Conservation (phyloP, 345 rosid species). For the Aquilaria yunnanensis region DNA sequence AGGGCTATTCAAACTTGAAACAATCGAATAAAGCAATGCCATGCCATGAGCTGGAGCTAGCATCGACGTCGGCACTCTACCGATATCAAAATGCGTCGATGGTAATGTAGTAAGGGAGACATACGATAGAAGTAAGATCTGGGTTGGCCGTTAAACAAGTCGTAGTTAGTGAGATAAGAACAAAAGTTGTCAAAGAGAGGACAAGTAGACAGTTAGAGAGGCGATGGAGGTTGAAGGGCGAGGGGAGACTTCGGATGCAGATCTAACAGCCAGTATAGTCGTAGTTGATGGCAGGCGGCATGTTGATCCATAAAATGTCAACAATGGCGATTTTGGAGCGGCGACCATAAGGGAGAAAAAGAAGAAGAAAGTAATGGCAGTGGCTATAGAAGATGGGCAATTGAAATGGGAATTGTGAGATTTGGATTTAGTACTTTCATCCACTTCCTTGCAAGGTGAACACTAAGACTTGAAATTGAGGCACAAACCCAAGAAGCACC, state of each 20-base stretch:
- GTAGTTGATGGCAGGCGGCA: background rate
- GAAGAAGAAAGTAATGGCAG: slow-evolving; percentile 9
- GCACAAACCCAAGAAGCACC: too few species aligned
- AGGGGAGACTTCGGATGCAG: slow-evolving; percentile 72
- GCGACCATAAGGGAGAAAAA: slow-evolving; percentile 16
- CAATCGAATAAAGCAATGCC: slow-evolving; percentile 60
- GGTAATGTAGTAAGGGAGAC: slow-evolving; percentile 50
- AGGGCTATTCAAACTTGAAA: slow-evolving; percentile 31
- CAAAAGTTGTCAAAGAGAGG: slow-evolving; percentile 10
- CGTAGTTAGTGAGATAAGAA: slow-evolving; percentile 21
- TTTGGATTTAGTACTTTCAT: too few species aligned
- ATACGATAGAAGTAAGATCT: slow-evolving; percentile 52
- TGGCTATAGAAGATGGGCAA: slow-evolving; percentile 23
- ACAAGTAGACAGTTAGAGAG: slow-evolving; percentile 69
- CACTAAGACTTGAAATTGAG: too few species aligned
- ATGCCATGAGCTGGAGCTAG: slow-evolving; percentile 57
- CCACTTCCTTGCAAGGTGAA: too few species aligned
- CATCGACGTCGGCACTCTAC: slow-evolving; percentile 48
- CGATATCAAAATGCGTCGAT: slow-evolving; percentile 72
- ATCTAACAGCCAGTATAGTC: slow-evolving; percentile 76
- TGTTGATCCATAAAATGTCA: slow-evolving; percentile 12
- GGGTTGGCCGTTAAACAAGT: slow-evolving; percentile 84
- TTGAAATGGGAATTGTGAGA: slow-evolving; percentile 5
- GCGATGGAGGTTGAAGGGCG: slow-evolving; percentile 78
- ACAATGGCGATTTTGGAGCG: slow-evolving; percentile 22